These are phyloP conservation scores for Cordia subcordata DNA, from an alignment of 257 asterid species.

Conservation along the genomic window DNA sequence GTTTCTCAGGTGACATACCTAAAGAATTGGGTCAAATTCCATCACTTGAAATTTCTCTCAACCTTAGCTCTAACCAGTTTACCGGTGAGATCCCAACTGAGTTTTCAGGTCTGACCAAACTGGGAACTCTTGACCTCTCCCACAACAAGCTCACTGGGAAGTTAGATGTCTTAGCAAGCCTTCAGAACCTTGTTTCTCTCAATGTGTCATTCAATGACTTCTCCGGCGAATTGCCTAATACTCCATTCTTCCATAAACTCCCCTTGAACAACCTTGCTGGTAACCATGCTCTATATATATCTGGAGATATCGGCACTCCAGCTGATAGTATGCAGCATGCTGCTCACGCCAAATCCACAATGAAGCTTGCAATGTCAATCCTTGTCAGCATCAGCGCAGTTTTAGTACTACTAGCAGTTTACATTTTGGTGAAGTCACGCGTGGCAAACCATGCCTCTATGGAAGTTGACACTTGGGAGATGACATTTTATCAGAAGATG, in stretches of 20 bases:
- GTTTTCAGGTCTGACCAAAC: constrained; percentile 56
- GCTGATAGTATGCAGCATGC: constrained; percentile 32
- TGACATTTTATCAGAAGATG: constrained; percentile 78
- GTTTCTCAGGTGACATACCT: constrained; percentile 65
- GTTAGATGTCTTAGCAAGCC: constrained; percentile 57
- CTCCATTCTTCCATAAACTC: constrained; percentile 73
- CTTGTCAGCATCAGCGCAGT: constrained; percentile 71
- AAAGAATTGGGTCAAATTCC: constrained; percentile 70
- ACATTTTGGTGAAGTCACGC: constrained; percentile 44
- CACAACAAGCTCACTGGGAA: constrained; percentile 75
- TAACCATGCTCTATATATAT: constrained; percentile 48
- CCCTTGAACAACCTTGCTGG: constrained; percentile 69
- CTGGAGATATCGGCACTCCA: constrained; percentile 54
- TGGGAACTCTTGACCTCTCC: constrained; percentile 81
- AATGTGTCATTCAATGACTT: constrained; percentile 76
- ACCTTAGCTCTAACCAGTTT: constrained; percentile 76
- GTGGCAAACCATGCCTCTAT: constrained; percentile 32
- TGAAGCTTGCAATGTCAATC: constrained; percentile 87
- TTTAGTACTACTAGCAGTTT: constrained; percentile 65
- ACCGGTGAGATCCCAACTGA: constrained; percentile 73
- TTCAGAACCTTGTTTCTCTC: constrained; percentile 82
- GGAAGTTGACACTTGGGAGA: constrained; percentile 66
- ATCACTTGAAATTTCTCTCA: constrained; percentile 83
- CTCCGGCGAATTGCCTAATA: constrained; percentile 72
- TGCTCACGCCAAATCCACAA: constrained; percentile 38